phyloP scores from a whole-genome alignment of 345 rosid species.

The Litchi chinensis region DNA sequence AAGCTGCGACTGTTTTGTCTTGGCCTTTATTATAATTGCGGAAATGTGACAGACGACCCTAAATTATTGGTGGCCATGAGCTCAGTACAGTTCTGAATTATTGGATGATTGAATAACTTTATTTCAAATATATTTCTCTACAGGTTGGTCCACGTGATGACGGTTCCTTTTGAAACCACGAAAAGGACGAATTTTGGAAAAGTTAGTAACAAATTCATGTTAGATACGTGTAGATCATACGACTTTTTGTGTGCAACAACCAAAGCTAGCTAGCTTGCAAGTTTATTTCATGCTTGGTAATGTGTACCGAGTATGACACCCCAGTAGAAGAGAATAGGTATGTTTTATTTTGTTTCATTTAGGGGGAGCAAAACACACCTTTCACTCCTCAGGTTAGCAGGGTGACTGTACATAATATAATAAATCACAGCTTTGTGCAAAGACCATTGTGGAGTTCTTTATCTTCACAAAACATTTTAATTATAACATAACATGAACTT shows the following conservation, averaged over 20 bases:
- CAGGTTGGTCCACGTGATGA: conserved; percentile 46
- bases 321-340: too few species aligned
- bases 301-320: too few species aligned
- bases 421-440: too few species aligned
- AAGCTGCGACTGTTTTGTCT: conserved; percentile 25
- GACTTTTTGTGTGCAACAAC: conserved; percentile 18
- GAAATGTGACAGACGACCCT: conserved; percentile 25
- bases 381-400: too few species aligned
- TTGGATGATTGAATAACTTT: conserved; percentile 19
- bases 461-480: not conserved
- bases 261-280: conserved; percentile 10
- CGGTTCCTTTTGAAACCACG: conserved; percentile 21
- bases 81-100: conserved; percentile 28
- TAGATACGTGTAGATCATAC: conserved; percentile 35
- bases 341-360: too few species aligned
- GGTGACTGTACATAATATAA: too few species aligned
- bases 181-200: conserved; percentile 16
- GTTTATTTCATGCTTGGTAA: not conserved
- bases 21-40: conserved; percentile 14
- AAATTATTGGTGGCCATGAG: conserved; percentile 36
- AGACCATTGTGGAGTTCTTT: not conserved
- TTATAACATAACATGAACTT: not conserved
- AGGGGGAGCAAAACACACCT: too few species aligned
- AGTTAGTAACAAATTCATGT: conserved; percentile 17
- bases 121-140: not conserved